These are phyloP conservation scores for Citrus mangshanensis DNA, from an alignment of 345 rosid genomes.

Conservation along the genomic window DNA sequence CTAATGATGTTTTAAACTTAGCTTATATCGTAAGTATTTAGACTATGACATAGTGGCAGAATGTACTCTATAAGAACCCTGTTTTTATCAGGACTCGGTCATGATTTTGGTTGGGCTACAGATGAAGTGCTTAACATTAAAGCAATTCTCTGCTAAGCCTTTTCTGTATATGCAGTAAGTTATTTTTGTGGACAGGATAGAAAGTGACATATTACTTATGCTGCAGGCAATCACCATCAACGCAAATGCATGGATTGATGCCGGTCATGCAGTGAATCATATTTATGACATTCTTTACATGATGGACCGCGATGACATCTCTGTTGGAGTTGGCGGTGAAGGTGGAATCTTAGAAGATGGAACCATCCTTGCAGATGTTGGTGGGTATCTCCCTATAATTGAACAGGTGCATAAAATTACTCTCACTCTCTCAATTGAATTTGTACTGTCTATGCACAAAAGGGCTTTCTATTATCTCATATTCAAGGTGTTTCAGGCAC, in stretches of 20 bases:
- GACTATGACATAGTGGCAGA: background rate
- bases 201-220: background rate
- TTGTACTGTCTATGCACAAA: background rate
- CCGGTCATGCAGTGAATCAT: constrained; percentile 89
- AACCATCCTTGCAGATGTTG: constrained; percentile 65
- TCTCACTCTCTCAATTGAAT: background rate
- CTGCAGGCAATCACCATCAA: constrained; percentile 72
- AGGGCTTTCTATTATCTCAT: background rate
- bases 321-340: constrained; percentile 90
- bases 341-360: constrained; percentile 76
- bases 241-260: constrained; percentile 80
- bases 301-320: constrained; percentile 82
- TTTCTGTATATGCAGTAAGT: background rate
- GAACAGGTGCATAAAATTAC: constrained; percentile 57
- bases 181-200: background rate
- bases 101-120: background rate
- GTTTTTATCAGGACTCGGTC: background rate
- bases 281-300: constrained; percentile 85
- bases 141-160: background rate
- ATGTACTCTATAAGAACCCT: background rate
- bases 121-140: background rate
- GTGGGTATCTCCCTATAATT: constrained; percentile 89
- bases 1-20: too few relatives aligned
- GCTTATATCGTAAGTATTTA: background rate
- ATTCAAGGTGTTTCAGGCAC: background rate